Base-by-base conservation (phyloP, 345 rosid genomes). In the Limnanthes douglasii region DNA sequence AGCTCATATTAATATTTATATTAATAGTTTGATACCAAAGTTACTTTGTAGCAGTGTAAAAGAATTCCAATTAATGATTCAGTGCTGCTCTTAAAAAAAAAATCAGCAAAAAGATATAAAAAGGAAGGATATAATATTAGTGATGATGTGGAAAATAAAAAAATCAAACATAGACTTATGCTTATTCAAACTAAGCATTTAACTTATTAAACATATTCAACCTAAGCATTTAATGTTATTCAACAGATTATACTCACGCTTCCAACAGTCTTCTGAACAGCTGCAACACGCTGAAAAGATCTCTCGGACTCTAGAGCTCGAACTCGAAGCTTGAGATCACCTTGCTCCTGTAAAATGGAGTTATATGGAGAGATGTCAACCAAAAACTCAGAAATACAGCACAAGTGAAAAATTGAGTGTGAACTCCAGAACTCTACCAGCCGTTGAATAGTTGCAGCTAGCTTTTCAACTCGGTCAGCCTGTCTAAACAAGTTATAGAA, bases 321-420 rank as follows among this genome's bases (percentile, higher is more conserved):
- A 35, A 88, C 97, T 31, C 97, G 69, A 43, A 88, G 93, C 74
- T 88, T 88, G 57, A 88, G 48, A 66, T 88, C 97, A 43, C 95
- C 97, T 83, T 88, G 95, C 65, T 88, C 97, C 97, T 88, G 64
- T 29, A 60, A 29, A 33, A 42, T 30, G 34, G 22, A 39, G 14
- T 23, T 22, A 22, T 31, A 34, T 15, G 24, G 21, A 28, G 29
- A 15, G 23, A 31, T n/a, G 8, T 21, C 19, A 11, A 21, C 15
- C 24, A 21, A 18, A 11, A 48, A 29, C 7, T 37, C 23, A 15
- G 12, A 33, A 43, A 27, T 25, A 26, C 12, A 14, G 9, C 11
- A n/a, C 16, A 36, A 51, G 10, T 36, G 19, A 39, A 31, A 3
- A 14, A n/a, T 15, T 2, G 12, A 14, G 22, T 31, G 37, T 31